Evolutionary conservation across 2,329 filamentous ascomycete genomes (phyloP).

Genomic region (Talaromyces verruculosus): DNA sequence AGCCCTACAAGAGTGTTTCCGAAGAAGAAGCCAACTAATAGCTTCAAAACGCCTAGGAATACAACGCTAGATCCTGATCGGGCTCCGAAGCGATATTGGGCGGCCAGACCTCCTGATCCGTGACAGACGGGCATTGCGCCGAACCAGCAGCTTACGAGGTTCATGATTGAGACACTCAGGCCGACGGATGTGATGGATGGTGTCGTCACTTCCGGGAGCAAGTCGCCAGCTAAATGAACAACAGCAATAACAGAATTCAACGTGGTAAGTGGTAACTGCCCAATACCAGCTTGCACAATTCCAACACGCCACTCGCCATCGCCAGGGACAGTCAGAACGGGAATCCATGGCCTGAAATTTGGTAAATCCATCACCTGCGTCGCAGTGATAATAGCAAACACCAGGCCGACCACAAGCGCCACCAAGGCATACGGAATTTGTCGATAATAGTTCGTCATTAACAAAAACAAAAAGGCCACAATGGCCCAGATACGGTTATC

Average conservation of each 20-base stretch:
- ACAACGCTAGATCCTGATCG: constrained; percentile 82
- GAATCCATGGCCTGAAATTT: constrained; percentile 60
- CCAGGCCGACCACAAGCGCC: constrained; percentile 67
- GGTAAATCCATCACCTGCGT: constrained; percentile 46
- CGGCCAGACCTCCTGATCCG: constrained; percentile 85
- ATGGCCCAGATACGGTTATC: constrained; percentile 80
- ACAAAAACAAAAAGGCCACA: constrained; percentile 68
- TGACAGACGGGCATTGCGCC: constrained; percentile 95
- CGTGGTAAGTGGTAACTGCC: constrained; percentile 85
- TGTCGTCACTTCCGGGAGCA: constrained; percentile 67
- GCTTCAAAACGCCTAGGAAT: constrained; percentile 72
- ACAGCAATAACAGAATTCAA: constrained; percentile 92
- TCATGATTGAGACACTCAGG: constrained; percentile 78
- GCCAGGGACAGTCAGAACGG: constrained; percentile 52
- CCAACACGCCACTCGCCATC: constrained; percentile 53
- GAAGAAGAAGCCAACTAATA: constrained; percentile 72
- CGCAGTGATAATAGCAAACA: constrained; percentile 58
- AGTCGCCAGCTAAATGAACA: constrained; percentile 71
- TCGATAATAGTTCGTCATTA: constrained; percentile 64
- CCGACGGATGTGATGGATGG: constrained; percentile 77
- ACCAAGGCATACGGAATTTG: constrained; percentile 75
- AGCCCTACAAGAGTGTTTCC: constrained; percentile 71
- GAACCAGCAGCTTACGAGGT: constrained; percentile 83
- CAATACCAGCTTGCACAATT: constrained; percentile 68
- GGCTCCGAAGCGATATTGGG: constrained; percentile 87